These are phyloP conservation scores for Suillus cothurnatus DNA, from an alignment of 768 basidiomycete genomes.

Conservation along the genomic window DNA sequence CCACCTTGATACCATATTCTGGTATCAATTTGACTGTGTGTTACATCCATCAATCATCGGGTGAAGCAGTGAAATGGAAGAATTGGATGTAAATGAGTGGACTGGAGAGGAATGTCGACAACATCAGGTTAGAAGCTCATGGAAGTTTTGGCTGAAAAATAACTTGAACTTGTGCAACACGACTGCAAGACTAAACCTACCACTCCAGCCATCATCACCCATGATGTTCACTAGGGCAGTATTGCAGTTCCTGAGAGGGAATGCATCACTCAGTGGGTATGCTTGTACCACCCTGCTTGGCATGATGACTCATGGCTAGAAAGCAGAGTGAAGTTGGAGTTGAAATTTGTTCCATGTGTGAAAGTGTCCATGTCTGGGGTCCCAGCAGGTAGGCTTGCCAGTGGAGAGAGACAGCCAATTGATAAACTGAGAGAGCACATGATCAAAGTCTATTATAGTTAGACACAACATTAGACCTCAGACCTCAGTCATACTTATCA, in stretches of 20 bases:
- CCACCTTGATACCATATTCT: too few species aligned
- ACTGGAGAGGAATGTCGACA: too few species aligned
- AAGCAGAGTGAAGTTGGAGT: neutral
- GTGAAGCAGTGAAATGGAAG: too few species aligned
- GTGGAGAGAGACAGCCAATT: neutral
- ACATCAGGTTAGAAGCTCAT: too few species aligned
- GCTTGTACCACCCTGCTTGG: neutral
- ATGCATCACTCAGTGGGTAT: neutral
- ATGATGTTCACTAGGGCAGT: neutral
- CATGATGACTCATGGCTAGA: neutral
- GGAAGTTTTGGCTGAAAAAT: too few species aligned
- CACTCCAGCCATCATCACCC: neutral
- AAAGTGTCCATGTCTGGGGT: neutral
- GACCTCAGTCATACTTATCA: too few species aligned
- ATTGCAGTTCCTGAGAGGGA: neutral
- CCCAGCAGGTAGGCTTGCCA: neutral
- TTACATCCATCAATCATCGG: too few species aligned
- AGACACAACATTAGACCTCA: too few species aligned
- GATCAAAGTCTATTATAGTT: slow-evolving; percentile 19
- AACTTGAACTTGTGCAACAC: neutral
- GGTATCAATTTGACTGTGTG: too few species aligned
- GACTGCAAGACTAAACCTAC: neutral
- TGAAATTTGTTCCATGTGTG: neutral
- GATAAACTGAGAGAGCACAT: slow-evolving; percentile 23
- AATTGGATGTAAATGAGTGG: too few species aligned